A percentile compares a stretch with the other conserved stretches of the same genome.
These are phyloP conservation scores for Brassica carinata DNA, from an alignment of 345 rosid species.

Conservation along the genomic window DNA sequence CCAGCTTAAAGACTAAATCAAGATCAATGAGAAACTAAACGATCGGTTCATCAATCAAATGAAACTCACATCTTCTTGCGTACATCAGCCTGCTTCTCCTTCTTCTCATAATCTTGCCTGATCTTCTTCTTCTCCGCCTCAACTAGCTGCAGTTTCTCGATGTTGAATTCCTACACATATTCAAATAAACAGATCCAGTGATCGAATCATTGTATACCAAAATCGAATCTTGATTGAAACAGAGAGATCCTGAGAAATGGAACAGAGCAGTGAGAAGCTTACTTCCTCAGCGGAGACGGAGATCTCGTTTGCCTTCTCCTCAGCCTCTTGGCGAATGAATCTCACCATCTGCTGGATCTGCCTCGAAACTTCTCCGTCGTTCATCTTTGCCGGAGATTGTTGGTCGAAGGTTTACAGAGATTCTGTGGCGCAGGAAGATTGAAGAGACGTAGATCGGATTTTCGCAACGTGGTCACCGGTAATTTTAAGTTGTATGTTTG, in stretches of 20 bases:
- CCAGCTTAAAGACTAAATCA: background rate
- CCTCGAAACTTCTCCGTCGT: conserved; percentile 92
- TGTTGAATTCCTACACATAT: conserved; percentile 82
- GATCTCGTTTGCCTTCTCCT: conserved; percentile 99
- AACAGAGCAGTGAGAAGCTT: background rate
- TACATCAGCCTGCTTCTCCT: conserved; percentile 95
- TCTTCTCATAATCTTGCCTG: conserved; percentile 95
- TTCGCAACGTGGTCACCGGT: conserved; percentile 35
- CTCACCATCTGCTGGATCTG: conserved; percentile 99
- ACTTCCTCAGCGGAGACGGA: conserved; percentile 96
- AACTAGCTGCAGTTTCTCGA: conserved; percentile 92
- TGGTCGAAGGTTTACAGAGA: conserved; percentile 20
- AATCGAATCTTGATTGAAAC: background rate
- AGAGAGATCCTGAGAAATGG: background rate
- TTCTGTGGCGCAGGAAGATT: conserved; percentile 41
- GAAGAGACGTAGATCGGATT: conserved; percentile 30
- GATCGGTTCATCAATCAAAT: no score
- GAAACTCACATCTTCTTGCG: conserved; percentile 77
- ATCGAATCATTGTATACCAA: background rate
- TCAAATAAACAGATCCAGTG: background rate
- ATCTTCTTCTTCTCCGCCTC: conserved; percentile 99
- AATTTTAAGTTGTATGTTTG: conserved; percentile 32
- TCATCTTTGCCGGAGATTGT: conserved; percentile 57
- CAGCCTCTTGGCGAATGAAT: conserved; percentile 98
- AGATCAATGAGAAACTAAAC: conserved; percentile 32